Evolutionary conservation across 805 yeast species (phyloP).

Genomic region (Ogataea kodamae): DNA sequence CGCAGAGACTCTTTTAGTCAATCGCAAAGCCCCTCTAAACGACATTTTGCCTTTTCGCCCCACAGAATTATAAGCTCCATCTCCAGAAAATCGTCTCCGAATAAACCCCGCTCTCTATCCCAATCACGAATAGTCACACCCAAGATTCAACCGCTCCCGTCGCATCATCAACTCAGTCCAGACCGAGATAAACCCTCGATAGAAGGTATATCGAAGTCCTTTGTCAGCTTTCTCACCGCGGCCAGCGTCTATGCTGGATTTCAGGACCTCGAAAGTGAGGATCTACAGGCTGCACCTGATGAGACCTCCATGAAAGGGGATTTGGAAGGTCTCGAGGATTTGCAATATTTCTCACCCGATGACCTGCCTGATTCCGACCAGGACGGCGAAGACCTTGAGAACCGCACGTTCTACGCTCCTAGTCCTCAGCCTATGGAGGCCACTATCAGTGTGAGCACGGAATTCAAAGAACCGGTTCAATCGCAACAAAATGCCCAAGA

Average conservation of each 20-base stretch:
- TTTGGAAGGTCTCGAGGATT: conserved; percentile 15
- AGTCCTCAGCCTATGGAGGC: conserved; percentile 3
- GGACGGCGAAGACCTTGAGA: conserved; percentile 6
- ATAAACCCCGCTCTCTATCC: conserved; percentile 12
- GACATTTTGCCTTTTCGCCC: conserved; percentile 26
- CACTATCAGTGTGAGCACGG: conserved; percentile 6
- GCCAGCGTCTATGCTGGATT: conserved; percentile 51
- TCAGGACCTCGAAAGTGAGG: conserved; percentile 33
- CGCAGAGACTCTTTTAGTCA: conserved; percentile 11
- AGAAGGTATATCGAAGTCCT: conserved; percentile 46
- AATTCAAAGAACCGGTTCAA: too few relatives aligned
- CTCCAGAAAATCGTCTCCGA: conserved; percentile 20
- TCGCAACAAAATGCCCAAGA: conserved; percentile 7
- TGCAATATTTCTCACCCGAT: conserved; percentile 1
- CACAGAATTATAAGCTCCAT: conserved; percentile 21
- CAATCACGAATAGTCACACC: conserved; percentile 11
- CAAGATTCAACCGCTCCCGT: conserved; percentile 8
- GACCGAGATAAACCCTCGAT: conserved; percentile 21
- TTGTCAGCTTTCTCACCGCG: conserved; percentile 53
- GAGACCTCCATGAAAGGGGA: conserved; percentile 25
- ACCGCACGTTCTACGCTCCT: conserved; percentile 7
- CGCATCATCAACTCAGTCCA: conserved; percentile 8
- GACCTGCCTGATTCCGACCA: conserved; percentile 3
- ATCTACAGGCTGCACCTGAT: conserved; percentile 25
- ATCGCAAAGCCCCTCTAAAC: conserved; percentile 8